phyloP scores from a whole-genome alignment of 2,329 filamentous ascomycete genomes.

The Saccharata proteae region DNA sequence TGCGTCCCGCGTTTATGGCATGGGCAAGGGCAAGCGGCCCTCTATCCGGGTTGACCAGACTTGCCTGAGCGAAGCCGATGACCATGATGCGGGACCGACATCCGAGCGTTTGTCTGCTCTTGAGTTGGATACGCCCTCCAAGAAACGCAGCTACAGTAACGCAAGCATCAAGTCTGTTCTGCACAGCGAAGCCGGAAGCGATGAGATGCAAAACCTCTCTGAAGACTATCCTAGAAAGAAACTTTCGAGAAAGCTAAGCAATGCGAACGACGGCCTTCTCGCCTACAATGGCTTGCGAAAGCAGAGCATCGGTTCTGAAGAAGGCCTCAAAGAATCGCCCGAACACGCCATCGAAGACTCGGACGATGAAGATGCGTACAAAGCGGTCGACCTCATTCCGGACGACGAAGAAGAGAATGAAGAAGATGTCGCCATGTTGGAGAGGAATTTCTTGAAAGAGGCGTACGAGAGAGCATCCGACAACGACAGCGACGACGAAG shows the following conservation, averaged over 20 bases:
- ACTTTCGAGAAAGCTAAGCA: constrained; percentile 24
- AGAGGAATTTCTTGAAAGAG: constrained; percentile 60
- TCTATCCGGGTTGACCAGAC: constrained; percentile 23
- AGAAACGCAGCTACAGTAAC: constrained; percentile 28
- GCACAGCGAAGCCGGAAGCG: constrained; percentile 14
- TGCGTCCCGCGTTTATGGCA: constrained; percentile 21
- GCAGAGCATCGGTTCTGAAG: constrained; percentile 9
- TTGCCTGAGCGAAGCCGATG: constrained; percentile 15
- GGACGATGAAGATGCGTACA: constrained; percentile 43
- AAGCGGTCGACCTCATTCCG: constrained; percentile 66
- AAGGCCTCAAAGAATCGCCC: constrained; percentile 9
- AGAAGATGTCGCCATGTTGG: constrained; percentile 68
- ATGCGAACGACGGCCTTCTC: constrained; percentile 20
- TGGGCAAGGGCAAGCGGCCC: constrained; percentile 24
- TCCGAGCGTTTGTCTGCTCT: constrained; percentile 5
- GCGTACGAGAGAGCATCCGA: constrained; percentile 8
- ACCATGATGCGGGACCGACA: constrained; percentile 14
- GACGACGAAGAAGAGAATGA: constrained; percentile 54
- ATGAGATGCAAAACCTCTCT: constrained; percentile 2
- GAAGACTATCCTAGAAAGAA: constrained; percentile 24
- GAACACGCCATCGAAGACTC: constrained; percentile 25
- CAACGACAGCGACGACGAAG: constrained; percentile 8
- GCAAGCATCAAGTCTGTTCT: constrained; percentile 24
- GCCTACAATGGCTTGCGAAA: constrained; percentile 18
- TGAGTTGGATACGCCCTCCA: constrained; percentile 18